Evolutionary conservation across 148 eudicot species (phyloP).

Genomic region (Polygonum maritimum): DNA sequence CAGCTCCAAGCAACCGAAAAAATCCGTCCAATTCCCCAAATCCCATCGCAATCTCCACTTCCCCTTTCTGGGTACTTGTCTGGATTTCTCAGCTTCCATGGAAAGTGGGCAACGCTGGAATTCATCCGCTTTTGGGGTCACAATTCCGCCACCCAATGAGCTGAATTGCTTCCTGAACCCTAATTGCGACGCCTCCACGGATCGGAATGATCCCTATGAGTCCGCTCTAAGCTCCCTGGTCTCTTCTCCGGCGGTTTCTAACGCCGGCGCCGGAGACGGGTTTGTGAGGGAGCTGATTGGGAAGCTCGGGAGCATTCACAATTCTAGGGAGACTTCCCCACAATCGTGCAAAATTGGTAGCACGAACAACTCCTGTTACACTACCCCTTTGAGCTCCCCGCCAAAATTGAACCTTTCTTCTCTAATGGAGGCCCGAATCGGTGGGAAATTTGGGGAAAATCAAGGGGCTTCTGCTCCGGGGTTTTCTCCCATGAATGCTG

Average conservation of each 20-base stretch:
- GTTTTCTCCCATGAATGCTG: constrained; percentile 2
- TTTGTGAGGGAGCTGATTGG: constrained; percentile 68
- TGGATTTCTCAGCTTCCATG: background rate
- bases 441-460: constrained; percentile 9
- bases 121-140: constrained; percentile 3
- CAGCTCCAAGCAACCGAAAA: background rate
- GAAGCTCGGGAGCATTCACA: constrained; percentile 65
- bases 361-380: constrained; percentile 53
- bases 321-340: constrained; percentile 27
- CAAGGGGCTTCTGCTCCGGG: background rate
- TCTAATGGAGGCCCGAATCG: constrained; percentile 9
- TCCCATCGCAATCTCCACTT: background rate
- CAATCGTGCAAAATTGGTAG: constrained; percentile 26
- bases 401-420: constrained; percentile 19
- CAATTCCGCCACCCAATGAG: constrained; percentile 12
- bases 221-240: constrained; percentile 52
- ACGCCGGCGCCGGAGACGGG: constrained; percentile 25
- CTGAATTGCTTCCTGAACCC: constrained; percentile 37
- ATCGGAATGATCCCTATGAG: constrained; percentile 69
- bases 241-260: constrained; percentile 53
- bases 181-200: constrained; percentile 43
- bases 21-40: background rate
- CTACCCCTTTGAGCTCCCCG: constrained; percentile 74
- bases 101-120: constrained; percentile 5
- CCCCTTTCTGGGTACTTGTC: background rate